Evolutionary conservation across 441 rosid species (phyloP), one percentile per base, ranked within the genome.

Genomic region (Jatropha multifida): DNA sequence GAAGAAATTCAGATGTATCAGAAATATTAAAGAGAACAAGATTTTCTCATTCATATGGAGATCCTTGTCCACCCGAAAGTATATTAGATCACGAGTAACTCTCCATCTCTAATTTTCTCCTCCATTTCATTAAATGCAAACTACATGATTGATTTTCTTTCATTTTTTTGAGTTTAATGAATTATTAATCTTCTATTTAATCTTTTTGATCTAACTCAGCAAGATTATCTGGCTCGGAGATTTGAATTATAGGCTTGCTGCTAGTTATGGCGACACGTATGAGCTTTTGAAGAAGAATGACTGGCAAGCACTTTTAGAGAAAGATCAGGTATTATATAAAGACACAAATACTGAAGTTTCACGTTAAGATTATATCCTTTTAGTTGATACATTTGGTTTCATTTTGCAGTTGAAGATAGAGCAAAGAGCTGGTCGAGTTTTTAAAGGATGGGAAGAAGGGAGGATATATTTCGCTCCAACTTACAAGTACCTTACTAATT

Each of bases 381-480:
- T 7, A 7, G n/a, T 10, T 48, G 37, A 15, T 56, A 15, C n/a
- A 56, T 37, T n/a, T 26, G 20, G 26, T 13, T 26, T 46, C 58
- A 0, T 14, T 66, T 78, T 69, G 84, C 90, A 95, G 98, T 83
- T 95, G 42, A 88, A 73, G 63, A 79, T 86, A 42, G 96, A 95
- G 75, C 98, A 89, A 77, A 84, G 70, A 70, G 96, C 97, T 15
- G 99, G 97, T 20, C 68, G 92, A 76, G 82, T 93, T 54, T 95
- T 95, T 70, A 69, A 83, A 76, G 99, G 98, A 26, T 95, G 99
- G 99, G 86, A 90, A 81, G 99, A 95, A 81, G 99, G 99, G 12
- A 84, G 64, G 23, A 95, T 95, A 38, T 79, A 77, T 56, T 95
- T 95, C 63, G 91, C 98, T 71, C 99, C 99, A 17, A 95, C 99